Evolutionary conservation across 1,139 yeast genomes (phyloP).

Genomic region (Saccharomyces uvarum): DNA sequence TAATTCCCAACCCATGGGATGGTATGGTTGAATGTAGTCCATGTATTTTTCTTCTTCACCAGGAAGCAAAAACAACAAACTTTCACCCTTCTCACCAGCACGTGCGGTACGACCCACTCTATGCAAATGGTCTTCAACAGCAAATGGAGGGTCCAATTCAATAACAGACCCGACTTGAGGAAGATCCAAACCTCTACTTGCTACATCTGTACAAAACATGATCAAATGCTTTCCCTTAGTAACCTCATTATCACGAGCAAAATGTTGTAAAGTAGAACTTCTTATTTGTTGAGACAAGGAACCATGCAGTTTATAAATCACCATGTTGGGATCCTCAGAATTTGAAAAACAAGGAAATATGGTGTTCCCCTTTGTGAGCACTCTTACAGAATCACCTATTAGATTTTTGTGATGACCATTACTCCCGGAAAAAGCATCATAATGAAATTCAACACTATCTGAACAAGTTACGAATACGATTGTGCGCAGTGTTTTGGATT

Average conservation of each 20-base stretch:
- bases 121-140: constrained; percentile 64
- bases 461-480: constrained; percentile 90
- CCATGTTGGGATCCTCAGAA: constrained; percentile 36
- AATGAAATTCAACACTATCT: constrained; percentile 91
- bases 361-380: constrained; percentile 25
- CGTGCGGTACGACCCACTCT: constrained; percentile 71
- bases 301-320: constrained; percentile 81
- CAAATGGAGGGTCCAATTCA: constrained; percentile 64
- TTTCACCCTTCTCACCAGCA: constrained; percentile 59
- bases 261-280: constrained; percentile 64
- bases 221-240: constrained; percentile 47
- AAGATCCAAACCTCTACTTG: constrained; percentile 64
- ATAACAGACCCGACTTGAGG: constrained; percentile 59
- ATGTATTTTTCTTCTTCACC: constrained; percentile 82
- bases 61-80: constrained; percentile 72
- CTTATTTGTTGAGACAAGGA: constrained; percentile 78
- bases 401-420: constrained; percentile 29
- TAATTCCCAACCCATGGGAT: constrained; percentile 54
- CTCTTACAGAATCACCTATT: constrained; percentile 40
- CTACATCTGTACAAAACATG: constrained; percentile 76
- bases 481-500: constrained; percentile 40
- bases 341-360: constrained; percentile 27
- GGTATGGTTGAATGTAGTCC: constrained; percentile 49
- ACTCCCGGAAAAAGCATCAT: constrained; percentile 51
- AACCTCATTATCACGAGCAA: constrained; percentile 37